Conservation (phyloP, 2,329 filamentous ascomycete species). For the Aspergillus novofumigatus region DNA sequence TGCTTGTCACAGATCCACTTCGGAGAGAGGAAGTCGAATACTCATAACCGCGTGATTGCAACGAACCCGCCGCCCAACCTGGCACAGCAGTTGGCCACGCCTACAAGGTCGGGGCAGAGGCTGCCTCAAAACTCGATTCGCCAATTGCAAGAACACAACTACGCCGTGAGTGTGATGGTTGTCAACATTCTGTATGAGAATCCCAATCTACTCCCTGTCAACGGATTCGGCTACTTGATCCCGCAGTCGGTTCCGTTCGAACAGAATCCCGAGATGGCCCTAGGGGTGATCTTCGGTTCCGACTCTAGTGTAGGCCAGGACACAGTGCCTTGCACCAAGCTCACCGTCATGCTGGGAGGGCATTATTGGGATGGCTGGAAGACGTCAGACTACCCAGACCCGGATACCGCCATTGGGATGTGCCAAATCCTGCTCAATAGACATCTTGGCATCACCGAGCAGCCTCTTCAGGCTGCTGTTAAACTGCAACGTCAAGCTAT, state of each 20-base stretch:
- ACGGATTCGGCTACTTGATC: conserved; percentile 88
- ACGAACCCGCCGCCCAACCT: conserved; percentile 28
- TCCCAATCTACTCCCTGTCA: conserved; percentile 58
- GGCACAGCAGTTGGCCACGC: conserved; percentile 19
- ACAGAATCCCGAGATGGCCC: conserved; percentile 74
- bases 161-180: conserved; percentile 79
- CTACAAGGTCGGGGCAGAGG: conserved; percentile 2
- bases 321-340: conserved; percentile 64
- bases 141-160: conserved; percentile 40
- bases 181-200: conserved; percentile 82
- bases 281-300: conserved; percentile 91
- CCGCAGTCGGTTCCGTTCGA: conserved; percentile 66
- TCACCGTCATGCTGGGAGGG: conserved; percentile 92
- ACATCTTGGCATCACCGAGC: conserved; percentile 67
- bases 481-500: conserved; percentile 69
- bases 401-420: conserved; percentile 64
- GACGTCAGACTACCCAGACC: conserved; percentile 53
- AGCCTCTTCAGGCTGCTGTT: conserved; percentile 59
- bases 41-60: conserved; percentile 31
- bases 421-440: conserved; percentile 66
- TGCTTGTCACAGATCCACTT: conserved; percentile 14
- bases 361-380: conserved; percentile 76
- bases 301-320: conserved; percentile 59
- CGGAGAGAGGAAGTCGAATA: conserved; percentile 4
- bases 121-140: conserved; percentile 18